Base-by-base conservation (phyloP, 371 early-diverging fungal species). In the Mortierella sp. region DNA sequence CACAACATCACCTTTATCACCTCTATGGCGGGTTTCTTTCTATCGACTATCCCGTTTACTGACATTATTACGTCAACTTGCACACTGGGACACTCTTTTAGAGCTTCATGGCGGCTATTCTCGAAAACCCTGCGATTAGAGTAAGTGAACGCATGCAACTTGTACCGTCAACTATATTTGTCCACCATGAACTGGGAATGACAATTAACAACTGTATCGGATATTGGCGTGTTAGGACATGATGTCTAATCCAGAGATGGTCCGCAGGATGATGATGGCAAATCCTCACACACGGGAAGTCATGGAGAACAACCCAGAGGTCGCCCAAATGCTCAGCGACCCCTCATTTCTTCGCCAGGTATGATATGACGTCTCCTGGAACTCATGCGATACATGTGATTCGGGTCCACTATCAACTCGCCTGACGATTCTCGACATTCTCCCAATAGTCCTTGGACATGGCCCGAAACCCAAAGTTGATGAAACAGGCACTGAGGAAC, bases 401-500 rank as follows among this genome's bases (percentile, higher is more conserved):
- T 34, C 10, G 34, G 10, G 34, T 4, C 34, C 7, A 34, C 10
- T 10, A 10, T 4, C 34, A 34, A 34, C 4, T 10, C 34, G 34
- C 7, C 34, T 34, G 34, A 34, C 34, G 7, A 34, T 34, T 34
- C n/a, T n/a, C 34, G 34, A 34, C 10, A 34, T 34, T 34, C 7
- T 22, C 9, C 24, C 29, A 31, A 55, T 47, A 73, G 81, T 81
- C 77, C 22, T 29, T 76, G 54, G 77, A 76, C 31, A 76, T 76
- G 64, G 77, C 77, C 17, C 78, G 91, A 70, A 94, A 94, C 57
- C 95, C 95, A 8, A 87, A 86, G 57, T 80, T 92, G 57, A 90
- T 93, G 92, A 84, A 88, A 57, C 92, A 95, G 70, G 88, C 92
- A 79, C 84, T 89, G 79, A 79, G 94, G 70, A 93, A 92, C 80